Conservation (phyloP, 768 basidiomycete genomes). For the Calvatia gigantea region DNA sequence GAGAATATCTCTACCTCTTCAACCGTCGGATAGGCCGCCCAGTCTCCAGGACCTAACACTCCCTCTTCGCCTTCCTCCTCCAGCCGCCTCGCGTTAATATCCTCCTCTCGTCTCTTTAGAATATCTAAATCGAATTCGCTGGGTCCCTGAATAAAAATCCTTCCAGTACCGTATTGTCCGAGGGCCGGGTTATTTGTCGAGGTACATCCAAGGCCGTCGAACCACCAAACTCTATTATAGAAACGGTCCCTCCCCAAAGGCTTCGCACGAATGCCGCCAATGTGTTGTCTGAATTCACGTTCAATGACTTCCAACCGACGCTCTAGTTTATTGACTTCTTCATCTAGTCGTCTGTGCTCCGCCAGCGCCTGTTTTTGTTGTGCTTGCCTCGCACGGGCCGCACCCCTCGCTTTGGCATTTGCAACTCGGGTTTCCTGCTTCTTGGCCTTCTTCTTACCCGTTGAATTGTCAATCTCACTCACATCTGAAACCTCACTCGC, state of each 20-base stretch:
- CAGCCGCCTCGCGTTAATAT: conserved; percentile 55
- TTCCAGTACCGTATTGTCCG: conserved; percentile 77
- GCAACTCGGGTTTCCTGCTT: conserved; percentile 24
- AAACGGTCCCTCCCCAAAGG: conserved; percentile 92
- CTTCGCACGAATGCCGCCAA: conserved; percentile 81
- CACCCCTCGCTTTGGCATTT: conserved; percentile 78
- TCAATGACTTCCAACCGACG: conserved; percentile 83
- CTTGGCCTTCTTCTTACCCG: conserved; percentile 39
- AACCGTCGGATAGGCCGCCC: conserved; percentile 85
- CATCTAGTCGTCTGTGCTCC: conserved; percentile 81
- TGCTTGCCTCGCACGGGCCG: conserved; percentile 72
- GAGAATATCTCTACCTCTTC: conserved; percentile 66
- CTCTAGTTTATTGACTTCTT: conserved; percentile 83
- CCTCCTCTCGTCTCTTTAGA: conserved; percentile 57
- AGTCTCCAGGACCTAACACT: conserved; percentile 71
- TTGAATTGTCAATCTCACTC: conserved; percentile 59
- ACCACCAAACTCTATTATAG: conserved; percentile 97
- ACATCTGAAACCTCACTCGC: conserved; percentile 73
- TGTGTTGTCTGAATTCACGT: conserved; percentile 88
- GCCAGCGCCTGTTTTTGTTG: conserved; percentile 79
- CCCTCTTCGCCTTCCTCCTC: conserved; percentile 83
- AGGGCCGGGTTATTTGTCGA: conserved; percentile 51
- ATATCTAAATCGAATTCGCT: conserved; percentile 76
- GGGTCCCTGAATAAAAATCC: conserved; percentile 91
- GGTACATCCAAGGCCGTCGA: conserved; percentile 90